Percentiles rank a stretch among this genome's conserved stretches.
phyloP scores from a whole-genome alignment of 495 filamentous ascomycete genomes.

The Penicillium subrubescens region DNA sequence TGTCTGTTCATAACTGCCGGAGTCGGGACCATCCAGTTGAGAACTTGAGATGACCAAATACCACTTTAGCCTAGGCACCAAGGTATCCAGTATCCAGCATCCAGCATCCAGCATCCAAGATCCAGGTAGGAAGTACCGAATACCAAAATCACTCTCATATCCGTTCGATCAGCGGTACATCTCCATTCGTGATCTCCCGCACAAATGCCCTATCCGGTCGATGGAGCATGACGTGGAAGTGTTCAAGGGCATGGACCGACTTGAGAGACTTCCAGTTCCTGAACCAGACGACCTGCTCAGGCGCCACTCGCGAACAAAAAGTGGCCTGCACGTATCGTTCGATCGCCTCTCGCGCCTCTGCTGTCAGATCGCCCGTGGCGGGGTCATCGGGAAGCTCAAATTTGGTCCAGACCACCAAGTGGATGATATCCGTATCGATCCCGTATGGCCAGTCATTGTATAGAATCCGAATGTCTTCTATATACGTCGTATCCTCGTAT shows the following conservation, averaged over 20 bases:
- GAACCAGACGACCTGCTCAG: conserved; percentile 75
- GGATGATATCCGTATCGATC: conserved; percentile 71
- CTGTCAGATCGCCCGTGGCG: conserved; percentile 65
- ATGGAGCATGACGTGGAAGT: conserved; percentile 90
- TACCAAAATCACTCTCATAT: conserved; percentile 14
- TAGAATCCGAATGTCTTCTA: conserved; percentile 73
- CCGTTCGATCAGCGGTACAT: conserved; percentile 59
- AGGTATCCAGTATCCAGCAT: too few relatives aligned
- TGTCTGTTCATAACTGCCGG: background rate
- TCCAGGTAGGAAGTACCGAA: background rate
- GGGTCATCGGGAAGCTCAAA: conserved; percentile 72
- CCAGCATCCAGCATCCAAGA: background rate
- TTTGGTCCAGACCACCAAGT: conserved; percentile 91
- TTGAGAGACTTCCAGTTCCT: conserved; percentile 86
- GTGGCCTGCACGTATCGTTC: conserved; percentile 65
- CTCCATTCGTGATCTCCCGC: conserved; percentile 69
- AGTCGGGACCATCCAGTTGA: background rate
- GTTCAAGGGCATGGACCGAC: conserved; percentile 83
- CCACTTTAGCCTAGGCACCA: background rate
- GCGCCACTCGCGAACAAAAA: conserved; percentile 56
- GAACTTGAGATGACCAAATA: too few relatives aligned
- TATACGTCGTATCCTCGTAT: background rate
- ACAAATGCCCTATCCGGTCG: conserved; percentile 71
- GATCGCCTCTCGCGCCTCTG: conserved; percentile 61
- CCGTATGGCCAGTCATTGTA: conserved; percentile 94